A percentile compares a stretch with the other conserved stretches of the same genome.
These are phyloP conservation scores for Arabidopsis arenosa DNA, from an alignment of 345 rosid species.

Conservation along the genomic window DNA sequence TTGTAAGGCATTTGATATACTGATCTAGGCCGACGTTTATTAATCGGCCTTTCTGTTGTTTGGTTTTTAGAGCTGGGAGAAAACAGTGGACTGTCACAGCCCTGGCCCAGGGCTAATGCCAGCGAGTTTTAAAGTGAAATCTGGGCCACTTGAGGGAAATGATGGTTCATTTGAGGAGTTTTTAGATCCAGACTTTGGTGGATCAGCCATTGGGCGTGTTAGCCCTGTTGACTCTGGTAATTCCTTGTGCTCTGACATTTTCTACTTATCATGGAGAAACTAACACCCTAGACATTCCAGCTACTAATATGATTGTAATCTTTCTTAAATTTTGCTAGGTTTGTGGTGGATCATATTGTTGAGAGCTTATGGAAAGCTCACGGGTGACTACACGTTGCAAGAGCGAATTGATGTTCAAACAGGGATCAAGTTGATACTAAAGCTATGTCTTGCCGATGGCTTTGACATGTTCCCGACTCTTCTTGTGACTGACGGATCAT, in stretches of 20 bases:
- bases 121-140: conserved; percentile 90
- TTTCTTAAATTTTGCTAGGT: conserved; percentile 48
- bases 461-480: conserved; percentile 97
- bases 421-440: conserved; percentile 84
- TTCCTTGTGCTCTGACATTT: neutral
- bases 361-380: conserved; percentile 93
- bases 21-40: neutral
- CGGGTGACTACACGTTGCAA: conserved; percentile 80
- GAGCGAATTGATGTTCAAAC: conserved; percentile 98
- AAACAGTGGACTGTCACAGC: conserved; percentile 95
- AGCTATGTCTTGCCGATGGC: conserved; percentile 82
- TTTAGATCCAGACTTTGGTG: conserved; percentile 95
- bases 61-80: conserved; percentile 91
- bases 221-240: conserved; percentile 98
- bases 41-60: conserved; percentile 18
- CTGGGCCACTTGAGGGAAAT: conserved; percentile 65
- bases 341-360: conserved; percentile 95
- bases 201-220: conserved; percentile 96
- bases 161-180: conserved; percentile 75
- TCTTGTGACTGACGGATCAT: conserved; percentile 94
- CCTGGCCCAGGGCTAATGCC: conserved; percentile 99
- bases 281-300: neutral
- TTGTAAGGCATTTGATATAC: conserved; percentile 4
- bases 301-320: conserved; percentile 4
- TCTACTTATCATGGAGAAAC: neutral